Conservation (phyloP, 331 rosid genomes). For the Acacia concinna region DNA sequence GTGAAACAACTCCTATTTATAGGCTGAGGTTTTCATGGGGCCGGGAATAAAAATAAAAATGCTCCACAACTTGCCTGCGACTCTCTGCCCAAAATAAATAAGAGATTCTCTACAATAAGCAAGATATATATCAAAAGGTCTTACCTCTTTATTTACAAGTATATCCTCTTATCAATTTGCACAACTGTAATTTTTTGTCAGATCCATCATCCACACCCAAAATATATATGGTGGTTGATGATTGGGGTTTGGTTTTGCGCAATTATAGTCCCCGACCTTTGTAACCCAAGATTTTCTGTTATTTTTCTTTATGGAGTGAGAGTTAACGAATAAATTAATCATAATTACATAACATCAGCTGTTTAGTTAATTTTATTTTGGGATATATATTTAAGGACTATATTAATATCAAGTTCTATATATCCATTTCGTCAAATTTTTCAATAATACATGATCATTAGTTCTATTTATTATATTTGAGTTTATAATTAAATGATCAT, state of each 20-base stretch:
- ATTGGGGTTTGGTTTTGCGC: constrained; percentile 29
- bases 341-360: not conserved
- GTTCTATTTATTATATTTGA: too few relatives aligned
- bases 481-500: too few relatives aligned
- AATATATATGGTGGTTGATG: constrained; percentile 61
- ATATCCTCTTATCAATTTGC: constrained; percentile 35
- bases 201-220: constrained; percentile 38
- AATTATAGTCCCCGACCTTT: not conserved
- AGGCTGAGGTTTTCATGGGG: constrained; percentile 33
- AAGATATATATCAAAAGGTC: constrained; percentile 47
- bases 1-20: constrained; percentile 36
- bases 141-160: constrained; percentile 28
- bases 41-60: not conserved
- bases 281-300: constrained; percentile 20
- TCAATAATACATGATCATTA: too few relatives aligned
- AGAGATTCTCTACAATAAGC: constrained; percentile 42
- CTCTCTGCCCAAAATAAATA: not conserved
- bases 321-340: not conserved
- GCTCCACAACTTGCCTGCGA: constrained; percentile 34
- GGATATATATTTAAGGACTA: too few relatives aligned
- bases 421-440: too few relatives aligned
- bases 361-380: not conserved
- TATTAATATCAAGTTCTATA: too few relatives aligned
- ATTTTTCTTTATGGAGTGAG: constrained; percentile 1
- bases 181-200: constrained; percentile 56